Evolutionary conservation across 306 rosid genomes (phyloP).

Genomic region (Potentilla sterilis): DNA sequence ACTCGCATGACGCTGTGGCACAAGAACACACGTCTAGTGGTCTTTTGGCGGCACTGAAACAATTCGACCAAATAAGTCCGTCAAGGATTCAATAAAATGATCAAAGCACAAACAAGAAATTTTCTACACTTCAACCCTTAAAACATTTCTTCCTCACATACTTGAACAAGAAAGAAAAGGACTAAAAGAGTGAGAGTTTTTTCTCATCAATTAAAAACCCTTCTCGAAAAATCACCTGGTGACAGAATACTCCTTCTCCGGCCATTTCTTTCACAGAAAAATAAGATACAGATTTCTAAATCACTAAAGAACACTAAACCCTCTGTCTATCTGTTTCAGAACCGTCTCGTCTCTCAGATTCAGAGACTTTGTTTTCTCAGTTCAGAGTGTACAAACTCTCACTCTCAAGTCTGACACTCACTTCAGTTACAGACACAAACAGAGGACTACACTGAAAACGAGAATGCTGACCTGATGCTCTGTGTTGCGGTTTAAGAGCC

Average conservation of each 20-base stretch:
- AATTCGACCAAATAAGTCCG: not conserved
- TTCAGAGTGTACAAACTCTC: not conserved
- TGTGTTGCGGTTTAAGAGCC: not conserved
- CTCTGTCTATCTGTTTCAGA: not conserved
- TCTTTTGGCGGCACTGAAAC: not conserved
- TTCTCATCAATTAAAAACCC: not conserved
- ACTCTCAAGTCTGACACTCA: not conserved
- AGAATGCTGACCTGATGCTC: not conserved
- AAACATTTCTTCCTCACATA: too few species aligned
- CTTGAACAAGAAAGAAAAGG: too few species aligned
- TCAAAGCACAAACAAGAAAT: too few species aligned
- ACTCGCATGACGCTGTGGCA: too few species aligned
- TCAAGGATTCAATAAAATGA: not conserved
- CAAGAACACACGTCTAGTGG: not conserved
- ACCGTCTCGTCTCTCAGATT: not conserved
- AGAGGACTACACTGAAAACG: not conserved
- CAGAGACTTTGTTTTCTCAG: not conserved
- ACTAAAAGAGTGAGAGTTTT: not conserved
- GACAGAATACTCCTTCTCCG: not conserved
- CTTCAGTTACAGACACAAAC: not conserved
- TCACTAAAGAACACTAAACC: not conserved
- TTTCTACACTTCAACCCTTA: conserved; percentile 22
- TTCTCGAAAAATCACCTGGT: not conserved
- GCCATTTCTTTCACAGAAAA: not conserved
- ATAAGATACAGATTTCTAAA: not conserved